Evolutionary conservation across 345 rosid genomes (phyloP).

Genomic region (Citrus mangshanensis): DNA sequence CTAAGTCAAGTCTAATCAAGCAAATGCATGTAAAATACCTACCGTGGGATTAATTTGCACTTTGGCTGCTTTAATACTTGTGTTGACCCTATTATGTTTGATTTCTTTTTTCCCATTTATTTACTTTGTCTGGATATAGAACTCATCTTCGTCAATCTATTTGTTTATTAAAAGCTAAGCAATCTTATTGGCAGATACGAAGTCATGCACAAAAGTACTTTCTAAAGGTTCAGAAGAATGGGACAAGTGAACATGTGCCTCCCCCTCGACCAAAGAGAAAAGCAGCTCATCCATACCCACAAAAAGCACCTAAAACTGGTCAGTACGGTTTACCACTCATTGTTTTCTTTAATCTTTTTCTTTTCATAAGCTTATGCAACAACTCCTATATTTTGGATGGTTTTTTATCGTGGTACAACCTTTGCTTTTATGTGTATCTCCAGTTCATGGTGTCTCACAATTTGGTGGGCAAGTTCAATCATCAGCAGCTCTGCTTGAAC

Average conservation of each 20-base stretch:
- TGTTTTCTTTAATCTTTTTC: not conserved
- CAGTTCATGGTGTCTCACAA: conserved; percentile 49
- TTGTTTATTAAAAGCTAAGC: not conserved
- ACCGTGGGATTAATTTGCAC: not conserved
- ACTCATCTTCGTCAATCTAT: not conserved
- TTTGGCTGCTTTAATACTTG: not conserved
- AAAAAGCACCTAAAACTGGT: conserved; percentile 83
- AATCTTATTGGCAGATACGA: conserved; percentile 61
- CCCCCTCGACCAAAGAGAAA: conserved; percentile 98
- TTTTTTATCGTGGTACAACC: conserved; percentile 20
- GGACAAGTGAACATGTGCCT: conserved; percentile 81
- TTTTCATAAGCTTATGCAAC: not conserved
- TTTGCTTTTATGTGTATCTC: conserved; percentile 1
- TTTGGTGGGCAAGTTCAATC: conserved; percentile 42
- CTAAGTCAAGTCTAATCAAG: not conserved
- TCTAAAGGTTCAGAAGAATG: conserved; percentile 87
- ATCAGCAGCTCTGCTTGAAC: conserved; percentile 46
- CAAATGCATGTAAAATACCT: not conserved
- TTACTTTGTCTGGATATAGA: not conserved
- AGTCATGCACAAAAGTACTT: conserved; percentile 98
- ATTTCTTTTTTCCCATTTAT: not conserved
- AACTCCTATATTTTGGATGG: not conserved
- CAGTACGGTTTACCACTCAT: not conserved
- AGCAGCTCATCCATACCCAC: conserved; percentile 92
- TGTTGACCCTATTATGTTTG: not conserved